These are phyloP conservation scores for Dryadomyces sulphureus DNA, from an alignment of 2,329 filamentous ascomycete genomes.

Conservation along the genomic window DNA sequence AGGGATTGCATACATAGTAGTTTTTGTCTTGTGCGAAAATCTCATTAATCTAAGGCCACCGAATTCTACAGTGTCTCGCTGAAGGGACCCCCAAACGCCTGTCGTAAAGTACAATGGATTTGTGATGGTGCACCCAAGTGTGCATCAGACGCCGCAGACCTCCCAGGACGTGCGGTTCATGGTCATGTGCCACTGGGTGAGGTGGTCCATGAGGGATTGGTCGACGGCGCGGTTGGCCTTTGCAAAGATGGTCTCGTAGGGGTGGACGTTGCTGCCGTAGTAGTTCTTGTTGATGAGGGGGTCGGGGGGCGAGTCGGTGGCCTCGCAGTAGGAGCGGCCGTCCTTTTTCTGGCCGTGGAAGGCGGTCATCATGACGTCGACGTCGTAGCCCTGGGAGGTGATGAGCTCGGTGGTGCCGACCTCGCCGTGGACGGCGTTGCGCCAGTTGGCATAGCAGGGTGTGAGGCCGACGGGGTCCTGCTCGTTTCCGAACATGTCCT, in stretches of 20 bases:
- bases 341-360: constrained; percentile 11
- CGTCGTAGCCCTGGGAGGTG: constrained; percentile 17
- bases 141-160: neutral
- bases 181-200: constrained; percentile 18
- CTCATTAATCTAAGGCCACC: too few species aligned
- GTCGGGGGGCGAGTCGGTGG: constrained; percentile 11
- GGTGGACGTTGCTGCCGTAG: constrained; percentile 20
- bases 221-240: constrained; percentile 20
- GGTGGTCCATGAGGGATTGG: constrained; percentile 12
- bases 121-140: too few species aligned
- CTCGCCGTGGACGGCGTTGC: constrained; percentile 17
- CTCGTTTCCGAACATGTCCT: constrained; percentile 12
- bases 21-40: too few species aligned
- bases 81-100: too few species aligned
- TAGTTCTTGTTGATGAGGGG: constrained; percentile 15
- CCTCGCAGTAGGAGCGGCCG: constrained; percentile 11
- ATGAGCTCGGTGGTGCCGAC: constrained; percentile 17
- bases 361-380: constrained; percentile 20
- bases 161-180: constrained; percentile 1
- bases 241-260: constrained; percentile 23
- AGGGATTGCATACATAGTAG: too few species aligned
- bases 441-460: constrained; percentile 16
- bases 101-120: too few species aligned
- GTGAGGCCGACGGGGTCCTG: constrained; percentile 15
- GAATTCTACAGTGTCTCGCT: too few species aligned